Evolutionary conservation across 2,329 filamentous ascomycete species (phyloP).

Genomic region (Epichloe sibirici): DNA sequence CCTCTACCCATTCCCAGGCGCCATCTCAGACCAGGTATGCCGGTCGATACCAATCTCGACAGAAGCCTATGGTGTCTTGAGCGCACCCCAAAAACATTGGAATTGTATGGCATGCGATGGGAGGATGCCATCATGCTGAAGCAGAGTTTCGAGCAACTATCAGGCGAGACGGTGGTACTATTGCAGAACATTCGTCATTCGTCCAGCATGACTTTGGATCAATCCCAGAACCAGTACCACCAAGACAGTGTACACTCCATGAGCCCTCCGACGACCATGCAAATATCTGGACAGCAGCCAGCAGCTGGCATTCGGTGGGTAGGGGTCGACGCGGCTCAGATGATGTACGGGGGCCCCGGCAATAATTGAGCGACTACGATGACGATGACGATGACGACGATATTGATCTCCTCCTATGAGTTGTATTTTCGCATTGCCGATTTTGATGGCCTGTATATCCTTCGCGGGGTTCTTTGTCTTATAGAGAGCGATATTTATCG

Average conservation of each 20-base stretch:
- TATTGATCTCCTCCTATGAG: not conserved
- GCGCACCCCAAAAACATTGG: conserved; percentile 39
- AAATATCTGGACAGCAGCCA: conserved; percentile 13
- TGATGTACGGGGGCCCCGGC: conserved; percentile 24
- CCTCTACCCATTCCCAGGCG: conserved; percentile 41
- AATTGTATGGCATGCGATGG: conserved; percentile 48
- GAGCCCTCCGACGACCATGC: conserved; percentile 1
- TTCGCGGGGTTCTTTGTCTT: no score
- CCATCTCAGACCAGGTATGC: conserved; percentile 21
- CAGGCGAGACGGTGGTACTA: conserved; percentile 29
- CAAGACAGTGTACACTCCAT: conserved; percentile 13
- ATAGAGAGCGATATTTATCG: no score
- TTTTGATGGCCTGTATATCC: no score
- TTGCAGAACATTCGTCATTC: conserved; percentile 28
- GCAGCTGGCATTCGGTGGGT: conserved; percentile 29
- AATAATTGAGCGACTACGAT: not conserved
- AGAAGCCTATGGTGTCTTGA: conserved; percentile 44
- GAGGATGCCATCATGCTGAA: conserved; percentile 41
- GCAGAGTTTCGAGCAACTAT: conserved; percentile 39
- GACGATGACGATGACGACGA: not conserved
- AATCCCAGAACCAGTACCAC: conserved; percentile 24
- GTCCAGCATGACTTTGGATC: conserved; percentile 19
- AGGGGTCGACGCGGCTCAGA: conserved; percentile 30
- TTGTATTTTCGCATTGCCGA: not conserved
- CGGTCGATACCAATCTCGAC: conserved; percentile 37